Percentiles rank a stretch among this genome's conserved stretches.
phyloP scores from a whole-genome alignment of 1,139 yeast genomes.

The Diutina siamensis region DNA sequence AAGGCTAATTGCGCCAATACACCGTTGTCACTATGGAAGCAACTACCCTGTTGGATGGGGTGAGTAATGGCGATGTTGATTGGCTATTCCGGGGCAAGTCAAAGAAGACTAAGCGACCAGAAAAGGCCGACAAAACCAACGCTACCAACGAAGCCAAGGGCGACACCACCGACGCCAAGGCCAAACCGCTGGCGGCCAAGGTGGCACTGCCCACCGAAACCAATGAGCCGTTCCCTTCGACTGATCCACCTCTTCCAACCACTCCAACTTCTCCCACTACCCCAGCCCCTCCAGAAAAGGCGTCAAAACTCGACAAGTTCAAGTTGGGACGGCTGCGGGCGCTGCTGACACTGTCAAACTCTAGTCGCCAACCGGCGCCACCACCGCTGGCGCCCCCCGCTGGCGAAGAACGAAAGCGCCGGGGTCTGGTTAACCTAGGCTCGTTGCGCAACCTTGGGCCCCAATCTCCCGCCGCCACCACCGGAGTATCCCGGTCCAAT shows the following conservation, averaged over 20 bases:
- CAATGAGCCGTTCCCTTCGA: not conserved
- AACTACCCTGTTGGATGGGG: conserved; percentile 25
- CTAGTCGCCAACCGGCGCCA: conserved; percentile 18
- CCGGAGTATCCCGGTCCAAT: not conserved
- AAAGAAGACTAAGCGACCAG: conserved; percentile 39
- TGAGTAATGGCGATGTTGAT: conserved; percentile 62
- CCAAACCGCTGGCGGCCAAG: conserved; percentile 4
- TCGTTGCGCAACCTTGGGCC: not conserved
- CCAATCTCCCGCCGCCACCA: not conserved
- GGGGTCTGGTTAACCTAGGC: conserved; percentile 7
- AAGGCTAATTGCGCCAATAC: too few relatives aligned
- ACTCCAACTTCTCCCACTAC: not conserved
- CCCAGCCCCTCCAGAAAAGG: conserved; percentile 7
- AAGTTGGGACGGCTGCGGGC: conserved; percentile 23
- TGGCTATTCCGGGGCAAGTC: conserved; percentile 64
- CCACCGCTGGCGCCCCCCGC: not conserved
- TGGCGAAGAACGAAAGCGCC: conserved; percentile 13
- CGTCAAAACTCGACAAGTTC: conserved; percentile 17
- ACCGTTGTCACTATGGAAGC: not conserved
- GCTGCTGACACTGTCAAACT: conserved; percentile 69
- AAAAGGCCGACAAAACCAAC: conserved; percentile 10
- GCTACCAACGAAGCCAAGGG: conserved; percentile 9
- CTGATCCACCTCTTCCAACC: not conserved
- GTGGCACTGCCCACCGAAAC: not conserved
- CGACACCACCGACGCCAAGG: conserved; percentile 6